Conservation (phyloP, 2,329 filamentous ascomycete species). For the Harringtonia aguacate region DNA sequence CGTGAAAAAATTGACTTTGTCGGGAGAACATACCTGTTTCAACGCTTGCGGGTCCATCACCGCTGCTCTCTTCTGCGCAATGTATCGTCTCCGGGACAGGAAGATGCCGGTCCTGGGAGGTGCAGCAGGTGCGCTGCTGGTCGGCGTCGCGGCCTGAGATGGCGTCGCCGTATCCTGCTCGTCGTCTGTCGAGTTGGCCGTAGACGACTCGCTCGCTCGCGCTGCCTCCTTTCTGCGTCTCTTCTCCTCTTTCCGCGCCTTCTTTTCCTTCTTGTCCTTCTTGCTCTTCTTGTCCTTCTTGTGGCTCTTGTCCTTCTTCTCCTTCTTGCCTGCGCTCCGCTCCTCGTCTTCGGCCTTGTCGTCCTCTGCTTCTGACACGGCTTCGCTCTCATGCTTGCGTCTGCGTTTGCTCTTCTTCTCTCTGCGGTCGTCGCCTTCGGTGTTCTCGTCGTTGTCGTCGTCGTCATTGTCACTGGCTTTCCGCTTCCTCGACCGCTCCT, state of each 20-base stretch:
- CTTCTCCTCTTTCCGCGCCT: constrained; percentile 10
- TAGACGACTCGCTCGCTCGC: constrained; percentile 23
- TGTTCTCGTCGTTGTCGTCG: constrained; percentile 24
- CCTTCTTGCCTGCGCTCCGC: constrained; percentile 13
- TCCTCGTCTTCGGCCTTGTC: constrained; percentile 23
- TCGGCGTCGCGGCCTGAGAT: constrained; percentile 22
- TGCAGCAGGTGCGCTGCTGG: constrained; percentile 10
- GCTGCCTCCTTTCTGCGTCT: constrained; percentile 19
- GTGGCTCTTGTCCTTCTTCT: constrained; percentile 23
- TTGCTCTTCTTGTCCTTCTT: constrained; percentile 21
- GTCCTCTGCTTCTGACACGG: constrained; percentile 13
- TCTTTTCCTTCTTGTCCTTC: constrained; percentile 18
- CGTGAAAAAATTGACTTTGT: not conserved
- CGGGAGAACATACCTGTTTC: constrained; percentile 60
- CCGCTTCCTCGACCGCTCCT: constrained; percentile 39
- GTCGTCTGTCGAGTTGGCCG: constrained; percentile 14
- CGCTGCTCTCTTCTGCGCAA: constrained; percentile 79
- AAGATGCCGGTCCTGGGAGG: constrained; percentile 61
- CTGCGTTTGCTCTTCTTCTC: constrained; percentile 23
- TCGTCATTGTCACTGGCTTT: constrained; percentile 33
- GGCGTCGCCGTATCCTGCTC: constrained; percentile 26
- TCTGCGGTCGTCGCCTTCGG: too few species aligned
- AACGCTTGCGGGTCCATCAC: constrained; percentile 71
- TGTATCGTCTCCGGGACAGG: constrained; percentile 68
- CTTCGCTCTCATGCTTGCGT: constrained; percentile 23